Evolutionary conservation across 2,329 filamentous ascomycete species (phyloP).

Genomic region (Chrysoporthe cubensis): DNA sequence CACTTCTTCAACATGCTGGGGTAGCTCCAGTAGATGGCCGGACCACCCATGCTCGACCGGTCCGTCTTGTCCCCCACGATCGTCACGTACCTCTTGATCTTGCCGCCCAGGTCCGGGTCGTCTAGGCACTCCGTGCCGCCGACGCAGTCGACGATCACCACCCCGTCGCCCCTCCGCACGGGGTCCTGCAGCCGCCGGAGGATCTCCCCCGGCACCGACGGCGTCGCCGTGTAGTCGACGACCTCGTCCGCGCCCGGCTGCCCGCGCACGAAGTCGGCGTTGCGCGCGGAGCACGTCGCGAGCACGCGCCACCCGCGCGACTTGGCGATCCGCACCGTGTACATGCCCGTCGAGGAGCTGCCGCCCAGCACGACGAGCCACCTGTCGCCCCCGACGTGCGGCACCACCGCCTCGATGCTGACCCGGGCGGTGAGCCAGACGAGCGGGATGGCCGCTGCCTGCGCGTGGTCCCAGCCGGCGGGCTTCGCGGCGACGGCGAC

Average conservation of each 20-base stretch:
- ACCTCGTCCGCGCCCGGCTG: constrained; percentile 15
- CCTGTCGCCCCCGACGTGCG: neutral
- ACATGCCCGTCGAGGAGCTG: constrained; percentile 10
- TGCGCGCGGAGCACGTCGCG: constrained; percentile 14
- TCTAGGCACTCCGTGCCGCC: constrained; percentile 16
- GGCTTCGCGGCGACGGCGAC: constrained; percentile 9
- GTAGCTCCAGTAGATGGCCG: constrained; percentile 12
- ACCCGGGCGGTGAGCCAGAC: constrained; percentile 11
- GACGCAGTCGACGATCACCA: constrained; percentile 16
- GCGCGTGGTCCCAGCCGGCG: constrained; percentile 5
- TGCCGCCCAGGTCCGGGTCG: constrained; percentile 4
- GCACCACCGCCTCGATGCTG: constrained; percentile 6
- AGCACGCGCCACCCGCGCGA: constrained; percentile 13
- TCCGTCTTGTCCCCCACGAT: constrained; percentile 19
- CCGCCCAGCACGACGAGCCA: constrained; percentile 17
- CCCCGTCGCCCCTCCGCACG: neutral
- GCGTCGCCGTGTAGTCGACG: constrained; percentile 3
- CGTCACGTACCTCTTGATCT: constrained; percentile 9
- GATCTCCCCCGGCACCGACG: neutral
- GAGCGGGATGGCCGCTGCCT: constrained; percentile 12
- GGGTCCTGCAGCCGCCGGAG: neutral
- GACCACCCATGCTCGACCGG: constrained; percentile 14
- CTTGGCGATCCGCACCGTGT: constrained; percentile 9
- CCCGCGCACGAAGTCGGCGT: constrained; percentile 7
- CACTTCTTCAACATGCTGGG: constrained; percentile 9